Evolutionary conservation across 352 stramenopile species (phyloP), one percentile per base, ranked within the genome.

Genomic region (Detonula confervacea): DNA sequence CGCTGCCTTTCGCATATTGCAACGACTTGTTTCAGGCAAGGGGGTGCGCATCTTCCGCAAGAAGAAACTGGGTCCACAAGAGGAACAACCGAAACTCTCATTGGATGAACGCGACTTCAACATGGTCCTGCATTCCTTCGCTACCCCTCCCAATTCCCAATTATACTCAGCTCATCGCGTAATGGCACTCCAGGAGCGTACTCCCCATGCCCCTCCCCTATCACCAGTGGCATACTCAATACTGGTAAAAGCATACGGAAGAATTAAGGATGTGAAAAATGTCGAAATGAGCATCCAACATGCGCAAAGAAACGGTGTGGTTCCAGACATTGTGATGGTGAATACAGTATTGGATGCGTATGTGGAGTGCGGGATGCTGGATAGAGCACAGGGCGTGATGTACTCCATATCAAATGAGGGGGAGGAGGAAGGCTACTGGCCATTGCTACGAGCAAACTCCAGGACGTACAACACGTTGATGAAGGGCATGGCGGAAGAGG

Each of bases 281-380:
- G 80, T 93, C 6, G 70, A 90, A 64, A 84, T 80, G 62, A 67
- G 79, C 16, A 44, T 91, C 3, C 25, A 56, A 25, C 67, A 87
- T 64, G 82, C 86, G 2, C 18, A 77, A 47, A 68, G 56, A n/a
- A 88, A 86, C 69, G 52, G 52, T 12, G 61, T 89, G 0, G 51
- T 73, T 16, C 83, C 86, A 2, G 86, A 92, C 56, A 83, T 79
- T 20, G 69, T 92, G 39, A 83, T 92, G 68, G 68, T 80, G 5
- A 93, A 93, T 70, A 91, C 79, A 68, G 61, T 91, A 14, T 69
- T 93, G 18, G 80, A 92, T 81, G 88, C 88, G 1, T 91, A 90
- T 64, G 74, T 93, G 2, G 88, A 92, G 66, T 92, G 88, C 61
- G 73, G 80, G 30, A 30, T 83, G 29, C 44, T 90, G 8, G 61